Conservation (phyloP, 192 early-diverging fungal species). For the Coemansia sp. region DNA sequence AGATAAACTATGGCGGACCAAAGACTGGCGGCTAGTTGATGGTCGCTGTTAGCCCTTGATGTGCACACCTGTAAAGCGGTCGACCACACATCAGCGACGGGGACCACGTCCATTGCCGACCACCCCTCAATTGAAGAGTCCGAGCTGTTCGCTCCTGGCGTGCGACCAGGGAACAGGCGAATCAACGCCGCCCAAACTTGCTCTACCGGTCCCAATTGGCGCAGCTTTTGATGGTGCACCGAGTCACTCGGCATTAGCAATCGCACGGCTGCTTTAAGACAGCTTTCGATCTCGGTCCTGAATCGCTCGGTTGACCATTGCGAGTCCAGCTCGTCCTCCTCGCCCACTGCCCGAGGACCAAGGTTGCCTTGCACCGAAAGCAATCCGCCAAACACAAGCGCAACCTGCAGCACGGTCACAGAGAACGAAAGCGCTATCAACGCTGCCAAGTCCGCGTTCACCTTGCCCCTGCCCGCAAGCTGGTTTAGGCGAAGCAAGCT, state of each 20-base stretch:
- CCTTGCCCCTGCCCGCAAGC: neutral
- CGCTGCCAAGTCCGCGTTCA: slow-evolving; percentile 7
- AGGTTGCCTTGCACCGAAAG: neutral
- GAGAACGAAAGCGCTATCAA: slow-evolving; percentile 27
- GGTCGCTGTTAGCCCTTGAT: neutral
- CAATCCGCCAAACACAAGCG: slow-evolving; percentile 12
- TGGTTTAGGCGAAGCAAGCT: slow-evolving; percentile 10
- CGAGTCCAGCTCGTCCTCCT: slow-evolving; percentile 25
- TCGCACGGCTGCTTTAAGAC: slow-evolving; percentile 14
- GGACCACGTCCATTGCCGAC: slow-evolving; percentile 3
- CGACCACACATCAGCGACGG: slow-evolving; percentile 20
- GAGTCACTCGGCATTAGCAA: slow-evolving; percentile 3
- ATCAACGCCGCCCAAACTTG: slow-evolving; percentile 35
- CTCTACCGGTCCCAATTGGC: slow-evolving; percentile 8
- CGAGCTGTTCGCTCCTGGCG: neutral
- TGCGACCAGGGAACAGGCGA: slow-evolving; percentile 17
- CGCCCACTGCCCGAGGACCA: slow-evolving; percentile 40
- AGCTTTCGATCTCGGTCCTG: slow-evolving; percentile 25
- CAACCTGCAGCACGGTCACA: slow-evolving; percentile 32
- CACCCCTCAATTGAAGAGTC: neutral
- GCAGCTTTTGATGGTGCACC: neutral
- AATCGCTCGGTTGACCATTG: slow-evolving; percentile 16
- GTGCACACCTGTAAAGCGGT: slow-evolving; percentile 12
- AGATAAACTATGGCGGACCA: slow-evolving; percentile 36
- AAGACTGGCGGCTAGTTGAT: neutral